Percentiles rank a stretch among this genome's conserved stretches.
Conservation (phyloP, 2,329 filamentous ascomycete genomes). For the Escovopsis sp. region DNA sequence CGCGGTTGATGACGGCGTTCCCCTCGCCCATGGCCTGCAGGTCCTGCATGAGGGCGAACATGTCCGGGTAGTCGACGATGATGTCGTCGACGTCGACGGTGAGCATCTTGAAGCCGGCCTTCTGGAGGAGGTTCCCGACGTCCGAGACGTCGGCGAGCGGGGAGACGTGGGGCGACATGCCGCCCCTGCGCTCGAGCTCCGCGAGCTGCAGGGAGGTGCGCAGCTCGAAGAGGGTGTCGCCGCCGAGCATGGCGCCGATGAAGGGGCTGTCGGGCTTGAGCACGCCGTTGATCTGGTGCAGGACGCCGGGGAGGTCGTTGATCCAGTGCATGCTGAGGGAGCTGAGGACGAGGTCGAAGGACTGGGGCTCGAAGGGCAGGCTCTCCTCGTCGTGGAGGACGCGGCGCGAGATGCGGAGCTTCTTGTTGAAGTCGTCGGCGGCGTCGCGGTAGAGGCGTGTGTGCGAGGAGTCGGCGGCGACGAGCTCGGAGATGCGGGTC, state of each 20-base stretch:
- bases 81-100: slow-evolving; percentile 98
- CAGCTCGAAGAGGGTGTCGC: slow-evolving; percentile 85
- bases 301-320: slow-evolving; percentile 79
- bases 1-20: slow-evolving; percentile 75
- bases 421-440: slow-evolving; percentile 56
- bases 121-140: slow-evolving; percentile 72
- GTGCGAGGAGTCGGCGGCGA: slow-evolving; percentile 69
- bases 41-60: slow-evolving; percentile 83
- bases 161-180: slow-evolving; percentile 79
- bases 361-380: slow-evolving; percentile 58
- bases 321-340: slow-evolving; percentile 91
- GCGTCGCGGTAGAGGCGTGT: slow-evolving; percentile 69
- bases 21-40: slow-evolving; percentile 92
- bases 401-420: slow-evolving; percentile 57
- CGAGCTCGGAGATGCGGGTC: slow-evolving; percentile 56
- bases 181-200: slow-evolving; percentile 79
- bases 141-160: slow-evolving; percentile 87
- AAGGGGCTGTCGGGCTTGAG: slow-evolving; percentile 87
- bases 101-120: slow-evolving; percentile 85
- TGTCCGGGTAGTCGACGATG: slow-evolving; percentile 83
- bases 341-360: slow-evolving; percentile 83
- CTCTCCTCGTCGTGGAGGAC: slow-evolving; percentile 62
- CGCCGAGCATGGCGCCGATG: slow-evolving; percentile 90
- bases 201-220: slow-evolving; percentile 87
- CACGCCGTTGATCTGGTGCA: slow-evolving; percentile 72